These are phyloP conservation scores for Gaertneriomyces semiglobifer DNA, from an alignment of 192 early-diverging fungal genomes.

Conservation along the genomic window DNA sequence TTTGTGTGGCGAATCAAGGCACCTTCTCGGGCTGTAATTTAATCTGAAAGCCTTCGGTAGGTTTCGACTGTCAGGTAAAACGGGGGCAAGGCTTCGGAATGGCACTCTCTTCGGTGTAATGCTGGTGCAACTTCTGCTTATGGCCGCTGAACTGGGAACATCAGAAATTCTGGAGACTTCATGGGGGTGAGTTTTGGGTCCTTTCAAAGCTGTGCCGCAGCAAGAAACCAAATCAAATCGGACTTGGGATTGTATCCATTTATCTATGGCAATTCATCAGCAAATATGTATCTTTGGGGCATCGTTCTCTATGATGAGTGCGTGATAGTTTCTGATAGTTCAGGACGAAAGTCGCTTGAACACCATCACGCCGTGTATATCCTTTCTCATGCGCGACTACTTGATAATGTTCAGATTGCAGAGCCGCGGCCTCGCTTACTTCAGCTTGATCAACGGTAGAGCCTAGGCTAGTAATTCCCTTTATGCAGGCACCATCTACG, in stretches of 20 bases:
- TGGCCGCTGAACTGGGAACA: background rate
- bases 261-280: background rate
- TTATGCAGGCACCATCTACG: background rate
- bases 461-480: too few relatives aligned
- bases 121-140: background rate
- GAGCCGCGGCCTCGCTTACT: background rate
- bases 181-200: too few relatives aligned
- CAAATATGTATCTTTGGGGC: background rate
- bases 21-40: background rate
- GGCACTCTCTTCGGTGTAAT: background rate
- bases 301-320: background rate
- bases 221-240: too few relatives aligned
- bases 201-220: too few relatives aligned
- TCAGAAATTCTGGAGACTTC: too few relatives aligned
- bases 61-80: too few relatives aligned
- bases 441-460: background rate
- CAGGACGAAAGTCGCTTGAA: background rate
- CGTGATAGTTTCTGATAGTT: background rate
- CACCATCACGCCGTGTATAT: background rate
- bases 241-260: background rate
- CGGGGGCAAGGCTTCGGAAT: background rate
- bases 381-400: background rate
- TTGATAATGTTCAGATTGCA: background rate
- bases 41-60: too few relatives aligned
- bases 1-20: background rate